A percentile compares a stretch with the other conserved stretches of the same genome.
Conservation (phyloP, 257 asterid genomes). For the Petunia secreta region DNA sequence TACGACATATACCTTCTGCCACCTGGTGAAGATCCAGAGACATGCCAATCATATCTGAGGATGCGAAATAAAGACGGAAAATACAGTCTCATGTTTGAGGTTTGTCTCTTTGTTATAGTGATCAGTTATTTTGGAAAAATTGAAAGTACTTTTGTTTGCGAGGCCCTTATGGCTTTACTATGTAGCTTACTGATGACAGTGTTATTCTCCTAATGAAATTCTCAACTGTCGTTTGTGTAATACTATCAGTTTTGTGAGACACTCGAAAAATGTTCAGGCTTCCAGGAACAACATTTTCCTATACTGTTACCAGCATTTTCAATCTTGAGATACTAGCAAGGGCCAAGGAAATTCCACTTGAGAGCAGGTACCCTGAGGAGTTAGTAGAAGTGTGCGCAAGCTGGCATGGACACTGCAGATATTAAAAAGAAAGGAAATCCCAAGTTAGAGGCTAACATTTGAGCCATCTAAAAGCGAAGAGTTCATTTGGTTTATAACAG, state of each 20-base stretch:
- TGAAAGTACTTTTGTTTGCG: slow-evolving; percentile 2
- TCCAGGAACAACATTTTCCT: background rate
- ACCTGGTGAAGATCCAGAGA: slow-evolving; percentile 99
- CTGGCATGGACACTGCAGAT: no score
- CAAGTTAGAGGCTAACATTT: background rate
- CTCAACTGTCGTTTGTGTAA: background rate
- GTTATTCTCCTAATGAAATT: slow-evolving; percentile 11
- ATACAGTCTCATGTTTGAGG: slow-evolving; percentile 99
- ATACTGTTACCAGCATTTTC: background rate
- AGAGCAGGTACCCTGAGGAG: no score
- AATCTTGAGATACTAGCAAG: background rate
- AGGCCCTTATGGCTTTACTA: background rate
- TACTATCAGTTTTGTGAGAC: background rate
- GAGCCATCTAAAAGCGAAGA: background rate
- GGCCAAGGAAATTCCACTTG: background rate
- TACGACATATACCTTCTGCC: slow-evolving; percentile 97
- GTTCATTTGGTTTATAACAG: background rate
- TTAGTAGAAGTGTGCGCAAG: no score
- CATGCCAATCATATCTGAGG: slow-evolving; percentile 96
- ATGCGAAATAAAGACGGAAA: slow-evolving; percentile 98
- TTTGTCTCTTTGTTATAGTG: slow-evolving; percentile 35
- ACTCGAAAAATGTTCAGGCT: background rate
- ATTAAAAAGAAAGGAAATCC: background rate
- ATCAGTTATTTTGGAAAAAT: background rate
- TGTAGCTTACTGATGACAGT: slow-evolving; percentile 1